Base-by-base conservation (phyloP, 306 rosid genomes). In the Castanospermum australe region DNA sequence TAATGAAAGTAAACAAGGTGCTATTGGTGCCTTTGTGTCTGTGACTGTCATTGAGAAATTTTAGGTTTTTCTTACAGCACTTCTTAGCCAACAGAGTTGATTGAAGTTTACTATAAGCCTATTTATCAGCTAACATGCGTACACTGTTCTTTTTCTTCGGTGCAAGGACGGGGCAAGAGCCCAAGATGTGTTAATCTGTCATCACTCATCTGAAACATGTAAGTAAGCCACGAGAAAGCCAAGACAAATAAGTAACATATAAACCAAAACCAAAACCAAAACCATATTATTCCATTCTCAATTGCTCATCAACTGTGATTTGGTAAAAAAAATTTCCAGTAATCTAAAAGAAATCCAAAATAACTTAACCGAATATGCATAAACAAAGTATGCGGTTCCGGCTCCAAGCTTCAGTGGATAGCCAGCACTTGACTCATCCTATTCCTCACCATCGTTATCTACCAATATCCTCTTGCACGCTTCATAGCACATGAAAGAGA, bases 401-500 rank as follows among this genome's bases (percentile, higher is more conserved):
- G 32, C 73, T 21, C 78, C 56, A 50, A 52, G 78, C 76, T 61
- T 38, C 67, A 6, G 18, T 61, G 35, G 25, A 75, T 24, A 35
- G n/a, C 30, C 24, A 36, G 61, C 21, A 45, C 32, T 15, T 69
- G 36, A 18, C 75, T 67, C 32, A 24, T 11, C 68, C 87, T 88
- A 89, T 8, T 84, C 91, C 76, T 94, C 88, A 1, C 87, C 90
- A 0, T 84, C 86, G 0, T 81, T 28, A 67, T 95, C 98, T 12
- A 95, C 81, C 45, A 95, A 79, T 80, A 95, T 82, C 83, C 75
- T 88, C 94, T 95, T 95, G 90, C 95, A 91, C n/a, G 97, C 97
- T 85, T 95, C 99, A 1, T 95, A 95, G 78, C 99, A 95, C 99
- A 95, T 95, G 72, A 95, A 93, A 10, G 99, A 93, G 81, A 95